phyloP scores from a whole-genome alignment of 192 early-diverging fungal genomes.

The Backusella westeae region DNA sequence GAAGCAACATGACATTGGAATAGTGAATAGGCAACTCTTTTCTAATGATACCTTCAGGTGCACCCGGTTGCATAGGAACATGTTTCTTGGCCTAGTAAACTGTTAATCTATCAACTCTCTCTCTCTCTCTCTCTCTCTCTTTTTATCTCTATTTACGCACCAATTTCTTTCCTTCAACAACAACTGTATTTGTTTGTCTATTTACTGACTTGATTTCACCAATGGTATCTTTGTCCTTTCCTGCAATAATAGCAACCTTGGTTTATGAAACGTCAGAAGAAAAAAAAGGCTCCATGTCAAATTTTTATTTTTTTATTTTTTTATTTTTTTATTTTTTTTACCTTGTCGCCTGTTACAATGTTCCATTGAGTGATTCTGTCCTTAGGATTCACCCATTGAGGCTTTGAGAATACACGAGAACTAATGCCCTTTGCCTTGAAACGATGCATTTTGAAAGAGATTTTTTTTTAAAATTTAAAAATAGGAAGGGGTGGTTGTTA shows the following conservation, averaged over 20 bases:
- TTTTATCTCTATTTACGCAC: neutral
- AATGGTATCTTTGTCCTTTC: constrained; percentile 40
- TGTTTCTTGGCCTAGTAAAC: constrained; percentile 37
- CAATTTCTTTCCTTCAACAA: constrained; percentile 41
- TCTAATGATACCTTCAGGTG: constrained; percentile 37
- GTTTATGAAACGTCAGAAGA: neutral
- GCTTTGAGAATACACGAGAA: constrained; percentile 22
- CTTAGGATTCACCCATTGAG: constrained; percentile 35
- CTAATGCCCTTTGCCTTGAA: constrained; percentile 36
- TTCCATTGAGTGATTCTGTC: constrained; percentile 36
- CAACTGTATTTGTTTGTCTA: constrained; percentile 29
- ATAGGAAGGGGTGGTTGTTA: constrained; percentile 10
- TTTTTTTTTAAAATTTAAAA: neutral
- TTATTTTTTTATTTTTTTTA: neutral
- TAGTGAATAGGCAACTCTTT: constrained; percentile 43
- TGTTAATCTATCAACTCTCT: neutral
- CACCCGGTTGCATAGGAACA: constrained; percentile 34
- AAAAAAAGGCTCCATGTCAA: neutral
- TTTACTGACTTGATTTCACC: constrained; percentile 39
- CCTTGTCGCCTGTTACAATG: constrained; percentile 41
- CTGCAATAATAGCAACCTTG: constrained; percentile 41
- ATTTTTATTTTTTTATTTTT: neutral
- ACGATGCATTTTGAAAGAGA: constrained; percentile 32
- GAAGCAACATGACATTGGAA: constrained; percentile 45
- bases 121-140: too few relatives aligned